Evolutionary conservation across 768 basidiomycete species (phyloP), one percentile per base, ranked within the genome.

Genomic region (Boletellus sp.): DNA sequence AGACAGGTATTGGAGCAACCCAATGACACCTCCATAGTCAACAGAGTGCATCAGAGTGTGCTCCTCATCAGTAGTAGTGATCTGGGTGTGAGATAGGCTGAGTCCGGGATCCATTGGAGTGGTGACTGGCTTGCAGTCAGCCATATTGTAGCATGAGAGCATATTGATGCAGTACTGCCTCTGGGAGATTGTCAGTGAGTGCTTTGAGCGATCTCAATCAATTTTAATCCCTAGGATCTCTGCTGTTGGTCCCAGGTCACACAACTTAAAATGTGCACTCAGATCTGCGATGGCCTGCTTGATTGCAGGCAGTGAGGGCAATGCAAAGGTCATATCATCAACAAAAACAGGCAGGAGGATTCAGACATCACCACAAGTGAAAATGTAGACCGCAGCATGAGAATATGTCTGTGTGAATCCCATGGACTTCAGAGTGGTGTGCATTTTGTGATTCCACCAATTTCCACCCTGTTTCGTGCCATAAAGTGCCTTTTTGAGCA

Each of bases 171-270:
- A 55, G 40, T 69, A 65, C 15, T 54, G 42, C 1, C 28, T 32
- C 40, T 69, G 66, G 0, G 50, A 55, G 8, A 69, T 43, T 0
- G 50, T 23, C 11, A 66, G 8, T 42, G 49, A 37, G 22, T 11
- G 8, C 16, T 45, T 42, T 2, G 19, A 22, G 1, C 49, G 37
- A 23, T 68, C 47, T 6, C 52, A 26, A 2, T 45, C 40, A 23
- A 66, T 53, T 37, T 66, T 52, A 8, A 64, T 54, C 0, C 61
- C 60, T 15, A 67, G 50, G 4, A 66, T 47, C 55, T 55, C 62
- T 10, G 46, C 46, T 3, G 16, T 41, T 16, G 23, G 3, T 1
- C 24, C 40, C 24, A 41, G 16, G n/a, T 41, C 40, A n/a, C 24
- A 15, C 2, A 41, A 4, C 9, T 41, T 41, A 15, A 41, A 41